Evolutionary conservation across 495 filamentous ascomycete genomes (phyloP), one percentile per base, ranked within the genome.

Genomic region (Trichoderma parareesei): DNA sequence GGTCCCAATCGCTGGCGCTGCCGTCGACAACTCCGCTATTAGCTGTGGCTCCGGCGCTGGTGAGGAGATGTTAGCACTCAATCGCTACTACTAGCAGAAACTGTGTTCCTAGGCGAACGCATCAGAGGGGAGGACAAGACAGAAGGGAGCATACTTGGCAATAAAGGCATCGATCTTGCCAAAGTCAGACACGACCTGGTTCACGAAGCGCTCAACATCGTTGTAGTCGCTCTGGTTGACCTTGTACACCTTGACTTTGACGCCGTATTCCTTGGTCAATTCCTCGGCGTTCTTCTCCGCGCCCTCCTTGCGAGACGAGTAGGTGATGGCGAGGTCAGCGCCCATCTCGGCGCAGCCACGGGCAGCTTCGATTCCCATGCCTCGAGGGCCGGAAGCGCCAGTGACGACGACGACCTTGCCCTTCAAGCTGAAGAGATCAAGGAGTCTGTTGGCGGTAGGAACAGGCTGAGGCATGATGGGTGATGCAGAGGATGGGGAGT

Each of bases 231-330:
- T 78, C n/a, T 90, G 80, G 72, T 90, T 82, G 49, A 83, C 81
- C 68, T 83, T 82, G 79, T 89, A 88, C 69, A 84, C 88, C 64
- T 82, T 82, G 64, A 81, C 82, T 55, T 85, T 87, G 66, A 90
- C 78, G 61, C 85, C 82, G 66, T 77, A 75, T 0, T 73, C 70
- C 59, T 70, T 70, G 4, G 18, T 63, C 13, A 87, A 79, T 66
- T 83, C 78, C 63, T 75, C 78, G 64, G 82, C 78, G 55, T 90
- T 82, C 70, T 87, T 82, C 18, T 78, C 77, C 11, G 86, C 88
- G 14, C 86, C 81, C 63, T 80, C 73, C 46, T 71, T 74, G 9
- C 77, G 74, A 7, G 75, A 74, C 9, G 73, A 67, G 60, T 82
- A 82, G 14, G 80, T 80, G 65, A 82, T 76, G 68, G 79, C 81